These are phyloP conservation scores for Pyronema domesticum DNA, from an alignment of 495 filamentous ascomycete genomes.

Conservation along the genomic window DNA sequence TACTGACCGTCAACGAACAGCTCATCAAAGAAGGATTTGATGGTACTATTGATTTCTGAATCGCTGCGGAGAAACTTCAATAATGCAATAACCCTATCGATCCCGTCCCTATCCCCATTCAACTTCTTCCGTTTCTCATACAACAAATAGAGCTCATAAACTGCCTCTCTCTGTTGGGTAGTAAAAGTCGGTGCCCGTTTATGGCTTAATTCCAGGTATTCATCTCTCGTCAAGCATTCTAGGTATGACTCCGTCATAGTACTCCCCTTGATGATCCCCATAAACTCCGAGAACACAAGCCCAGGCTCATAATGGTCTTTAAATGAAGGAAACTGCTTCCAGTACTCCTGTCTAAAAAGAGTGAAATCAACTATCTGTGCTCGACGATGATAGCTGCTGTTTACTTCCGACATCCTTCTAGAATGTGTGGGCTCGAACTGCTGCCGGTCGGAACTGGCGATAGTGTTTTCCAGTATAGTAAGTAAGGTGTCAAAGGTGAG, in stretches of 20 bases:
- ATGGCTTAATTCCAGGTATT: constrained; percentile 23
- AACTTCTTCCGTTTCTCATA: constrained; percentile 27
- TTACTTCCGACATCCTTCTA: too few relatives aligned
- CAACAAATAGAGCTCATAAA: constrained; percentile 26
- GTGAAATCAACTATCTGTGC: constrained; percentile 25
- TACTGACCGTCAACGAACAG: constrained; percentile 29
- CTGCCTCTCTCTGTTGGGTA: constrained; percentile 8
- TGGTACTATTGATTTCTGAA: constrained; percentile 6
- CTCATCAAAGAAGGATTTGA: constrained; percentile 27
- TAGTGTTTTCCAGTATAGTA: constrained; percentile 25
- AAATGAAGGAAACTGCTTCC: constrained; percentile 23
- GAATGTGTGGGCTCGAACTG: constrained; percentile 1
- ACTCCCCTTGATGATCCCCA: constrained; percentile 32
- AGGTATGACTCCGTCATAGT: constrained; percentile 11
- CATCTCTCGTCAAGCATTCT: constrained; percentile 15
- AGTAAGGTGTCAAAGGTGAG: constrained; percentile 30
- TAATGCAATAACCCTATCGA: constrained; percentile 25
- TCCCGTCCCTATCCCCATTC: constrained; percentile 24
- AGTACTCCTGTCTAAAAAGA: constrained; percentile 28
- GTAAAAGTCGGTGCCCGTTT: constrained; percentile 25
- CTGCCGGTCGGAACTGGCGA: constrained; percentile 9
- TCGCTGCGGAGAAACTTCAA: constrained; percentile 3
- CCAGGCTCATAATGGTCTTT: constrained; percentile 15
- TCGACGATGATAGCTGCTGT: constrained; percentile 1
- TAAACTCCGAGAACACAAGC: constrained; percentile 31